Conservation (phyloP, 2,329 filamentous ascomycete genomes). For the Hypoxylon sp. region DNA sequence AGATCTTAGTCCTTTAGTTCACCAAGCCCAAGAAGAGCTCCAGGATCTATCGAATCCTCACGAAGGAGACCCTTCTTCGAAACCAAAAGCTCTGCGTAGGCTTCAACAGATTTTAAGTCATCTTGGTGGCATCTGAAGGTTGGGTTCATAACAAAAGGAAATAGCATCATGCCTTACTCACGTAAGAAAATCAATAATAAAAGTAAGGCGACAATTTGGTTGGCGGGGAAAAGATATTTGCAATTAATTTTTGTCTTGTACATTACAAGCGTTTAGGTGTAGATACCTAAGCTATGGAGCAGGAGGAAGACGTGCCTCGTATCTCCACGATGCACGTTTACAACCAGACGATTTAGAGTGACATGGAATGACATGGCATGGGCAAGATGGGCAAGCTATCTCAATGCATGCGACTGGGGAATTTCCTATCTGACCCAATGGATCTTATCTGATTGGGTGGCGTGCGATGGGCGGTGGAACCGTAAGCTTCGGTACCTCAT, state of each 20-base stretch:
- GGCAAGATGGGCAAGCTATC: slow-evolving; percentile 13
- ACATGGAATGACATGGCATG: too few species aligned
- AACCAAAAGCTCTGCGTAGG: slow-evolving; percentile 49
- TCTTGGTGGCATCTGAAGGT: slow-evolving; percentile 44
- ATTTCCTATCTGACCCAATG: slow-evolving; percentile 25
- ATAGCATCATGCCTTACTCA: too few species aligned
- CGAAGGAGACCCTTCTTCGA: slow-evolving; percentile 37
- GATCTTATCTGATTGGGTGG: slow-evolving; percentile 21
- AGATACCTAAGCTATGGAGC: too few species aligned
- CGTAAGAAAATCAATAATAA: too few species aligned
- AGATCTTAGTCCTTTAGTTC: slow-evolving; percentile 63
- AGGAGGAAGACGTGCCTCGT: too few species aligned
- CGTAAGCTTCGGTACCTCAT: slow-evolving; percentile 4
- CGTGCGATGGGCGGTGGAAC: slow-evolving; percentile 6
- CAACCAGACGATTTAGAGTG: too few species aligned
- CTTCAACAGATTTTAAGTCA: slow-evolving; percentile 53
- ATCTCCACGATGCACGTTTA: too few species aligned
- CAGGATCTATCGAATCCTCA: slow-evolving; percentile 49
- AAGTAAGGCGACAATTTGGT: neutral
- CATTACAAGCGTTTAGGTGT: too few species aligned
- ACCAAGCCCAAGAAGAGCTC: slow-evolving; percentile 65
- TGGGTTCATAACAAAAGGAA: too few species aligned
- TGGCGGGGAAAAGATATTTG: neutral
- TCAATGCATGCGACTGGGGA: slow-evolving; percentile 13
- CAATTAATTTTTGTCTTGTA: neutral